phyloP scores from a whole-genome alignment of 1,284 basidiomycete genomes.

The Chalciporus sp. region DNA sequence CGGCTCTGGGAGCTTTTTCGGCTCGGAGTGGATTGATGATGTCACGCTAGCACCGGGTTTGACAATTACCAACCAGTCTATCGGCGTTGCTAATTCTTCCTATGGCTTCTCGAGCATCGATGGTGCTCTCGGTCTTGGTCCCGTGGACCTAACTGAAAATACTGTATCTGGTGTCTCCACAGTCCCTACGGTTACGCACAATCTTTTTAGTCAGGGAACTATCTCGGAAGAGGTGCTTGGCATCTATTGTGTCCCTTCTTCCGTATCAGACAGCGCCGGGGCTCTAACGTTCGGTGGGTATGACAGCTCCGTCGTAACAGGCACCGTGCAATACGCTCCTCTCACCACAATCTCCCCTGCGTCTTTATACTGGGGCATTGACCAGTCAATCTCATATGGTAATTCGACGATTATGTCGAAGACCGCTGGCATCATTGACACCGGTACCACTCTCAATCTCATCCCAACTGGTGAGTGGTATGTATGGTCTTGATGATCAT shows the following conservation, averaged over 20 bases:
- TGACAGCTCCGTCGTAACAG: constrained; percentile 46
- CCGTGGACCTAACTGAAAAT: constrained; percentile 50
- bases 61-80: constrained; percentile 49
- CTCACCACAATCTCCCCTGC: constrained; percentile 54
- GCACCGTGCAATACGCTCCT: constrained; percentile 49
- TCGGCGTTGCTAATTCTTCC: no score
- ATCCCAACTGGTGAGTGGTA: constrained; percentile 37
- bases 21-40: constrained; percentile 53
- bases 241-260: constrained; percentile 50
- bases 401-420: constrained; percentile 38
- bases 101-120: constrained; percentile 17
- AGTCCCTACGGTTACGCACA: constrained; percentile 46
- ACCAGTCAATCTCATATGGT: constrained; percentile 52
- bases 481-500: no score
- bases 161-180: constrained; percentile 29
- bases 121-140: constrained; percentile 60
- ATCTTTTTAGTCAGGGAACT: constrained; percentile 42
- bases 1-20: constrained; percentile 54
- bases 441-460: constrained; percentile 53
- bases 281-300: constrained; percentile 51
- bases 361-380: constrained; percentile 55
- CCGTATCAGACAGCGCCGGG: constrained; percentile 38
- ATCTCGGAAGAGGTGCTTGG: constrained; percentile 48
- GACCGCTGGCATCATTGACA: constrained; percentile 55
- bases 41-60: constrained; percentile 46